Conservation (phyloP, 768 basidiomycete species). For the Xerocomellus dryophilus region DNA sequence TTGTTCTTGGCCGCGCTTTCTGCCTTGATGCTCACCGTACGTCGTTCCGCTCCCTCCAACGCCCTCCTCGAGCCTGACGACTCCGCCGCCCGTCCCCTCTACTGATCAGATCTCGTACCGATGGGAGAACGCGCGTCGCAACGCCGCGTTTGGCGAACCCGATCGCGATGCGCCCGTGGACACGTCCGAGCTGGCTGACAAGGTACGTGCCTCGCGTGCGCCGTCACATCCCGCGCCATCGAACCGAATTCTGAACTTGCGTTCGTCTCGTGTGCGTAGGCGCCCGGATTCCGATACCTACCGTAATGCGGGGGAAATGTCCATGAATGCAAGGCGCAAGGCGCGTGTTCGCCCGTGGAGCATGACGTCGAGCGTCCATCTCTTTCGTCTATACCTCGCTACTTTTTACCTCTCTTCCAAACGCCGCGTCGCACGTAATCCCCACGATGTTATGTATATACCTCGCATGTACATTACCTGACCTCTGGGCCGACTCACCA, state of each 20-base stretch:
- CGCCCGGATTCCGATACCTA: constrained; percentile 60
- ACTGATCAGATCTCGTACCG: constrained; percentile 55
- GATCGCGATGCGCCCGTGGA: constrained; percentile 50
- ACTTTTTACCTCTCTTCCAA: too few species aligned
- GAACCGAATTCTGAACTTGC: not conserved
- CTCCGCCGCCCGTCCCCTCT: too few species aligned
- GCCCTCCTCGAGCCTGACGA: not conserved
- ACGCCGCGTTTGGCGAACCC: constrained; percentile 51
- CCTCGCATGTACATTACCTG: too few species aligned
- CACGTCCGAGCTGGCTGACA: constrained; percentile 63
- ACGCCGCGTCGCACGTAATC: too few species aligned
- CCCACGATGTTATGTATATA: too few species aligned
- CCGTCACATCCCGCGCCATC: too few species aligned
- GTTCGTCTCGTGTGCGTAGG: constrained; percentile 33
- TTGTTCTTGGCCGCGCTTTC: constrained; percentile 23
- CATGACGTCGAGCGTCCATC: too few species aligned
- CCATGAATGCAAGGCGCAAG: too few species aligned
- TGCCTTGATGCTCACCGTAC: constrained; percentile 21
- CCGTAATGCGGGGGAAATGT: constrained; percentile 12
- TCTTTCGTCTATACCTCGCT: too few species aligned
- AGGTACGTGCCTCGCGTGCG: constrained; percentile 16
- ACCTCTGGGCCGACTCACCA: too few species aligned
- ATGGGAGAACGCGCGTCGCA: constrained; percentile 54
- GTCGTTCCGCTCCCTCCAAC: not conserved
- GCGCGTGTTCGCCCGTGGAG: too few species aligned